Evolutionary conservation across 139 green algal genomes (phyloP).

Genomic region (Asterochloris sp.): DNA sequence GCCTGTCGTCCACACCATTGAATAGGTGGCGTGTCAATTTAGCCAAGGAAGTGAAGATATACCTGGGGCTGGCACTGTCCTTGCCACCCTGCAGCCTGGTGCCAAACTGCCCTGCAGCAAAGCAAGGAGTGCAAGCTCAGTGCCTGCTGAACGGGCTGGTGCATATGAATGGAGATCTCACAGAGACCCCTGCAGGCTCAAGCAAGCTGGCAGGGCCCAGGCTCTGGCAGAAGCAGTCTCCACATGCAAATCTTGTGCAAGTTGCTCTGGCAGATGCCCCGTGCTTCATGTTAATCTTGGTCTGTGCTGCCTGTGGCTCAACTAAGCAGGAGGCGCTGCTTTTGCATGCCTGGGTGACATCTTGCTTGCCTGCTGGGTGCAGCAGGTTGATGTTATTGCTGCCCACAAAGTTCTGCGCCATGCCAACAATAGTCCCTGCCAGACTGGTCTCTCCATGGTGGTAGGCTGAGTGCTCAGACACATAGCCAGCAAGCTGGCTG

Average conservation of each 20-base stretch:
- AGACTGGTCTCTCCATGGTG: conserved; percentile 95
- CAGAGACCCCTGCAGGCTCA: too few species aligned
- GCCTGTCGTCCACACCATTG: conserved; percentile 84
- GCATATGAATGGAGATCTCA: too few species aligned
- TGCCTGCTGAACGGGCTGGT: too few species aligned
- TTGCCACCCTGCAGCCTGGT: conserved; percentile 93
- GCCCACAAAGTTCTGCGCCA: conserved; percentile 95
- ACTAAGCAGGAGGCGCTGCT: not conserved
- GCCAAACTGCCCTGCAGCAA: conserved; percentile 76
- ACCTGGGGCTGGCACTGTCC: conserved; percentile 89
- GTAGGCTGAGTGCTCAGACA: conserved; percentile 97
- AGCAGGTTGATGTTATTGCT: conserved; percentile 99
- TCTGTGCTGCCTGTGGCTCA: too few species aligned
- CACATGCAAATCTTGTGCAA: too few species aligned
- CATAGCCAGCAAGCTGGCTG: conserved; percentile 92
- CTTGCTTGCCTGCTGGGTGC: conserved; percentile 37
- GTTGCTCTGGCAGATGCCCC: too few species aligned
- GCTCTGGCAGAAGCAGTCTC: too few species aligned
- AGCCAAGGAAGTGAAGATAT: conserved; percentile 96
- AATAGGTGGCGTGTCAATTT: conserved; percentile 85
- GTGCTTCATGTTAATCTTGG: too few species aligned
- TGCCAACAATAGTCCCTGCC: conserved; percentile 79
- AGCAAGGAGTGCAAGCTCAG: not conserved
- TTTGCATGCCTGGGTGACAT: not conserved
- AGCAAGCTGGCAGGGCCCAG: too few species aligned